Evolutionary conservation across 2,329 filamentous ascomycete species (phyloP), one percentile per base, ranked within the genome.

Genomic region (Hypoxylon sp.): DNA sequence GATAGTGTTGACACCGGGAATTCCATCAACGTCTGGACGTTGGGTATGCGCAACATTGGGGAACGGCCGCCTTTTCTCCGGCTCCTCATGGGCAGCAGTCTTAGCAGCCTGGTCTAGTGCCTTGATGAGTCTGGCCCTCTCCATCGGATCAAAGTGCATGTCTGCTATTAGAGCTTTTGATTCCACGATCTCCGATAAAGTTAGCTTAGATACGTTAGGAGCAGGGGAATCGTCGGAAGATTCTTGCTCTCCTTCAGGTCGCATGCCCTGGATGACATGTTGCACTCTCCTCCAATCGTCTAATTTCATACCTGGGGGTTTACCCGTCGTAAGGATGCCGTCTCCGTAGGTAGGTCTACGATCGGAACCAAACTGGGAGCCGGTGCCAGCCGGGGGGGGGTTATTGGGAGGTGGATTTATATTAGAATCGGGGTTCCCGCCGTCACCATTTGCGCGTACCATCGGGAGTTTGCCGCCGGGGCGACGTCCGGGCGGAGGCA

Each of bases 191-290:
- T 70, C 61, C n/a, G 11, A 37, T 3, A 30, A 25, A 4, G 66
- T 61, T 27, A 70, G 20, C 48, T 31, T 25, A 64, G 17, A n/a
- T 37, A 17, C 13, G 20, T 7, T 7, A 37, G 64, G 50, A 17
- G 2, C 2, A 13, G 37, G 53, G 25, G 53, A 20, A 14, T 20
- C 10, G 20, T 1, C n/a, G 11, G 31, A 13, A 37, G 25, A 3
- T 11, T 22, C 6, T 2, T 20, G 42, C 37, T 7, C 27, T 31
- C 20, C 10, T 7, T 20, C 20, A 20, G 20, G 17, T 42, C 40
- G 49, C 64, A 72, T 64, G 30, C 59, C 61, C 7, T 37, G 20
- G 17, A 68, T 42, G n/a, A 68, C 11, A 2, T 27, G 31, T 2
- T 46, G 11, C 17, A 70, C 27, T 30, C 10, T 53, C 14, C 10